Conservation (phyloP, 495 filamentous ascomycete species). For the Penicillium argentinense region DNA sequence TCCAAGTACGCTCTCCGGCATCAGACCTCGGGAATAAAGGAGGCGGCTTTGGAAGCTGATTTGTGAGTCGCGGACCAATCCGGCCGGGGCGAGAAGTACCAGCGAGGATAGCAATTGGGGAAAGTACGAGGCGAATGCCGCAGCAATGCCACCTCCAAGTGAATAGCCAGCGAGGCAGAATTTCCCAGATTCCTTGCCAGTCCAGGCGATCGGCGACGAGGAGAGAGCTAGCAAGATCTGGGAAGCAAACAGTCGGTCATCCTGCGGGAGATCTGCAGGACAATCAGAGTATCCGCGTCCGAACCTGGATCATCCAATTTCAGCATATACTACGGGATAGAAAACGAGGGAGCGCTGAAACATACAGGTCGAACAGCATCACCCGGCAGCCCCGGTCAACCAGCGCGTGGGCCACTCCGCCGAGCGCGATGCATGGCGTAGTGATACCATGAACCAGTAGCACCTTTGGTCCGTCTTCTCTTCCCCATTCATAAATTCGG, state of each 20-base stretch:
- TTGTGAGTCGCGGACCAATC: conserved; percentile 66
- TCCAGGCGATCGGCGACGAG: conserved; percentile 71
- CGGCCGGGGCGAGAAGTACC: conserved; percentile 72
- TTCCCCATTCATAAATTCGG: conserved; percentile 87
- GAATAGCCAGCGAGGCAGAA: conserved; percentile 83
- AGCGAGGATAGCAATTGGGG: conserved; percentile 64
- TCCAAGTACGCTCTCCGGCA: conserved; percentile 58
- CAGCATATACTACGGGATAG: not conserved
- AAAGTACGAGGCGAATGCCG: conserved; percentile 71
- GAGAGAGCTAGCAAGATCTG: conserved; percentile 71
- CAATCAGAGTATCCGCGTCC: conserved; percentile 77
- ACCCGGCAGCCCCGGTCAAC: conserved; percentile 77
- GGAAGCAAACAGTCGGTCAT: conserved; percentile 69
- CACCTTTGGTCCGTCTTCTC: conserved; percentile 74
- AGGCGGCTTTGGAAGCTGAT: conserved; percentile 58
- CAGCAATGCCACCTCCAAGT: conserved; percentile 76
- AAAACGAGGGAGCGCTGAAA: not conserved
- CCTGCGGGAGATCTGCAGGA: conserved; percentile 66
- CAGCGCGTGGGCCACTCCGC: conserved; percentile 65
- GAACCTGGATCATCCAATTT: conserved; percentile 48
- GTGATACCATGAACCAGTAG: conserved; percentile 84
- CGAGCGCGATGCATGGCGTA: conserved; percentile 74
- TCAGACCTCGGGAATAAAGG: conserved; percentile 57
- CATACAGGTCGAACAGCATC: conserved; percentile 69
- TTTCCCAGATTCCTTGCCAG: conserved; percentile 44